A percentile compares a stretch with the other conserved stretches of the same genome.
Conservation (phyloP, 352 stramenopile genomes). For the Pythium scleroteichum region DNA sequence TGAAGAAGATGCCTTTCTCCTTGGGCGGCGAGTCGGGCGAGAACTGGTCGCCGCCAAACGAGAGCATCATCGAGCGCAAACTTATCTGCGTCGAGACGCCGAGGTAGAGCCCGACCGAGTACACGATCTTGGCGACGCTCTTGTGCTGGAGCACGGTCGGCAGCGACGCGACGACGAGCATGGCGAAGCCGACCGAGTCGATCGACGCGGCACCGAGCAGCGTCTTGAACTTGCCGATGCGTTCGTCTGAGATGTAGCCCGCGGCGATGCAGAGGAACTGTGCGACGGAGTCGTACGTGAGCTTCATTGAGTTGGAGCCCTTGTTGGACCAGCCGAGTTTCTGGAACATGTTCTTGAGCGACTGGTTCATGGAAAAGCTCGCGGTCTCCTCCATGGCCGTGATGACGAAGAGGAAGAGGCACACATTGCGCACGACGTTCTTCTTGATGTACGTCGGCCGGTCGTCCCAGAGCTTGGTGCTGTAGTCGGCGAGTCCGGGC, state of each 20-base stretch:
- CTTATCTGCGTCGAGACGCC: constrained; percentile 30
- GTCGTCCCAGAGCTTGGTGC: constrained; percentile 17
- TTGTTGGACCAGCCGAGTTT: constrained; percentile 30
- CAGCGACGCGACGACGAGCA: constrained; percentile 27
- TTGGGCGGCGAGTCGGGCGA: constrained; percentile 21
- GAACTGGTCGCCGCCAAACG: constrained; percentile 39
- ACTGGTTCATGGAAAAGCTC: constrained; percentile 37
- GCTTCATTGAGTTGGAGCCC: constrained; percentile 35
- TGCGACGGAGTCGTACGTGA: constrained; percentile 32
- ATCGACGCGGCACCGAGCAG: constrained; percentile 26
- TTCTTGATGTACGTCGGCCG: constrained; percentile 20
- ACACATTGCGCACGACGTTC: constrained; percentile 31
- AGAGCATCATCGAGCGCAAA: constrained; percentile 31
- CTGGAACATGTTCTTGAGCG: constrained; percentile 37
- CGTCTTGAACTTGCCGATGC: constrained; percentile 33
- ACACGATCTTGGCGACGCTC: constrained; percentile 22
- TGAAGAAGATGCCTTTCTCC: constrained; percentile 44
- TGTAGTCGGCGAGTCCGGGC: constrained; percentile 15
- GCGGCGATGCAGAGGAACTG: constrained; percentile 30
- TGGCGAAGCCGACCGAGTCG: constrained; percentile 26
- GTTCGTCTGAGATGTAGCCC: constrained; percentile 35
- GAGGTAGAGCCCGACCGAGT: constrained; percentile 29
- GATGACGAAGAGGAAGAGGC: constrained; percentile 31
- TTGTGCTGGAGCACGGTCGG: constrained; percentile 23
- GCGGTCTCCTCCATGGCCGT: constrained; percentile 28